Evolutionary conservation across 805 yeast species (phyloP).

Genomic region (Grigorovia jiainica): DNA sequence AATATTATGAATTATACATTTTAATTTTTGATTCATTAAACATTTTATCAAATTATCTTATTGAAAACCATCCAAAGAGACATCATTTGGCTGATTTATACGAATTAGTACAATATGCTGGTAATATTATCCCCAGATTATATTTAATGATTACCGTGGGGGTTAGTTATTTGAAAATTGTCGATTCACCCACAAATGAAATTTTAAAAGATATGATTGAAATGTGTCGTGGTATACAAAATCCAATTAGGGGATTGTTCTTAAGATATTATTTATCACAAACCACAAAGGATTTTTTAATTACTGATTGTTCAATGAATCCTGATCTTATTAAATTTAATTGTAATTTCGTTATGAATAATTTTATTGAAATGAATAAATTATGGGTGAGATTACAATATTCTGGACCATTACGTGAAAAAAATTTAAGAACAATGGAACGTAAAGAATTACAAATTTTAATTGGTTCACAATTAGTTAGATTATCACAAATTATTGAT

Average conservation of each 20-base stretch:
- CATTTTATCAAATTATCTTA: slow-evolving; percentile 51
- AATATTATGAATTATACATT: slow-evolving; percentile 86
- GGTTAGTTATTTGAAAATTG: slow-evolving; percentile 69
- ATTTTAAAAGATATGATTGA: slow-evolving; percentile 94
- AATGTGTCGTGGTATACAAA: slow-evolving; percentile 95
- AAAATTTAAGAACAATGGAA: slow-evolving; percentile 63
- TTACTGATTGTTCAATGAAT: slow-evolving; percentile 10
- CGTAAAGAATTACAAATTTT: slow-evolving; percentile 82
- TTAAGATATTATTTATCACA: slow-evolving; percentile 83
- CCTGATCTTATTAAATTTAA: slow-evolving; percentile 11
- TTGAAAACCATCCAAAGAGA: slow-evolving; percentile 56
- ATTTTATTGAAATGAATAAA: slow-evolving; percentile 95
- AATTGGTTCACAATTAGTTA: slow-evolving; percentile 86
- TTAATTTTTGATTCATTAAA: slow-evolving; percentile 76
- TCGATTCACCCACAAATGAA: slow-evolving; percentile 54
- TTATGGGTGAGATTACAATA: slow-evolving; percentile 95
- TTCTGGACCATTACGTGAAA: slow-evolving; percentile 84
- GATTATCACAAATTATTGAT: slow-evolving; percentile 76
- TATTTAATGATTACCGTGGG: slow-evolving; percentile 96
- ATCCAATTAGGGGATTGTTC: slow-evolving; percentile 87
- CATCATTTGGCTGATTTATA: slow-evolving; percentile 78
- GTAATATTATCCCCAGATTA: slow-evolving; percentile 83
- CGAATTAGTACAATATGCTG: slow-evolving; percentile 91
- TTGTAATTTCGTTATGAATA: slow-evolving; percentile 69
- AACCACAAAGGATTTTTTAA: slow-evolving; percentile 48